Evolutionary conservation across 2,329 filamentous ascomycete species (phyloP).

Genomic region (Cladophialophora psammophila): DNA sequence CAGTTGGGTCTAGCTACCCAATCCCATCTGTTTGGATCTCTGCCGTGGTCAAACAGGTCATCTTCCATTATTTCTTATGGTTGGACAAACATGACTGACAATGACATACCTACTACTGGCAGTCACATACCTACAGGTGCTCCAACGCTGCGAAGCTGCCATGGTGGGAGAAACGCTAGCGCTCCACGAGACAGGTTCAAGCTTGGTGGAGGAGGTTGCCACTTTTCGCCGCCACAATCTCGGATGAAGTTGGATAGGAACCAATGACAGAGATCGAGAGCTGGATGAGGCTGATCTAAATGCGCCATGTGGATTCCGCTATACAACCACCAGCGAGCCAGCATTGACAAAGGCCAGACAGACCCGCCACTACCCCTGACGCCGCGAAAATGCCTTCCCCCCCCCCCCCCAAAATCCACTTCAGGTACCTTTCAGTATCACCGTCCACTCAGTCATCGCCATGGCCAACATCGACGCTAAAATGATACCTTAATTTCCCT

Average conservation of each 20-base stretch:
- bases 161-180: neutral
- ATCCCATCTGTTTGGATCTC: neutral
- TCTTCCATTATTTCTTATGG: neutral
- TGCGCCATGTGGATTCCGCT: constrained; percentile 11
- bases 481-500: constrained; percentile 33
- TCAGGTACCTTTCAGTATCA: neutral
- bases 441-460: constrained; percentile 17
- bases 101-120: neutral
- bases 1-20: neutral
- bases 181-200: constrained; percentile 17
- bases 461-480: constrained; percentile 24
- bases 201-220: constrained; percentile 8
- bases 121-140: neutral
- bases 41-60: neutral
- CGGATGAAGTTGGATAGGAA: constrained; percentile 10
- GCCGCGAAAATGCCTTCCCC: constrained; percentile 23
- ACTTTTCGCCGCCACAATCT: constrained; percentile 25
- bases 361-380: constrained; percentile 30
- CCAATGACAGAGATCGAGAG: constrained; percentile 21
- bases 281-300: constrained; percentile 27
- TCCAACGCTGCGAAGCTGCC: neutral
- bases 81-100: neutral
- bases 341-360: constrained; percentile 11
- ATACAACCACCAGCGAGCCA: constrained; percentile 6
- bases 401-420: constrained; percentile 7